These are phyloP conservation scores for Capronia epimyces DNA, from an alignment of 2,329 filamentous ascomycete genomes.

Conservation along the genomic window DNA sequence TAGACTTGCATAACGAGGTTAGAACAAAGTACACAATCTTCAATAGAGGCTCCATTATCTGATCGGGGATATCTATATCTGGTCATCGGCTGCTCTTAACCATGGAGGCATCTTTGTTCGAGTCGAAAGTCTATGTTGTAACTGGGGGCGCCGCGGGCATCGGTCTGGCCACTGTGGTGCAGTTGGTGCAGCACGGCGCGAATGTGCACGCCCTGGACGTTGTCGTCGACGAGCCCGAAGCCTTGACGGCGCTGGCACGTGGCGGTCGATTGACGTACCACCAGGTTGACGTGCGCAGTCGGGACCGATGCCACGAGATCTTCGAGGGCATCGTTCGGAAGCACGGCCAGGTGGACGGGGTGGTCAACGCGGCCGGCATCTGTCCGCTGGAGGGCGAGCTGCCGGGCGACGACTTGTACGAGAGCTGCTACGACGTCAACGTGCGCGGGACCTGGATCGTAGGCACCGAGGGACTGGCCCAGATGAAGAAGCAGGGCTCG, in stretches of 20 bases:
- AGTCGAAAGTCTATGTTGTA: not conserved
- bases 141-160: not conserved
- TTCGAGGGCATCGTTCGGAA: not conserved
- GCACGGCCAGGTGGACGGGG: not conserved
- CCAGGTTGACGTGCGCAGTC: not conserved
- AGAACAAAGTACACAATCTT: no score
- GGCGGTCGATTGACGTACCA: not conserved
- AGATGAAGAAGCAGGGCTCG: conserved; percentile 42
- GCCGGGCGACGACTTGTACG: conserved; percentile 4
- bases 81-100: no score
- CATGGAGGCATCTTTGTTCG: not conserved
- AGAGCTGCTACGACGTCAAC: conserved; percentile 40
- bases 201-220: not conserved
- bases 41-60: no score
- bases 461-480: conserved; percentile 35
- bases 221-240: not conserved
- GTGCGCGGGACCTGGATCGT: conserved; percentile 39
- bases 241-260: not conserved
- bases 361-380: not conserved
- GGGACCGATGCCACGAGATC: not conserved
- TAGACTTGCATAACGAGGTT: no score
- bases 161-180: not conserved
- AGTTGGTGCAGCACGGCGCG: not conserved
- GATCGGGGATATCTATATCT: no score
- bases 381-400: conserved; percentile 5